phyloP scores from a whole-genome alignment of 2,329 filamentous ascomycete genomes.

The Xylaria sp. region DNA sequence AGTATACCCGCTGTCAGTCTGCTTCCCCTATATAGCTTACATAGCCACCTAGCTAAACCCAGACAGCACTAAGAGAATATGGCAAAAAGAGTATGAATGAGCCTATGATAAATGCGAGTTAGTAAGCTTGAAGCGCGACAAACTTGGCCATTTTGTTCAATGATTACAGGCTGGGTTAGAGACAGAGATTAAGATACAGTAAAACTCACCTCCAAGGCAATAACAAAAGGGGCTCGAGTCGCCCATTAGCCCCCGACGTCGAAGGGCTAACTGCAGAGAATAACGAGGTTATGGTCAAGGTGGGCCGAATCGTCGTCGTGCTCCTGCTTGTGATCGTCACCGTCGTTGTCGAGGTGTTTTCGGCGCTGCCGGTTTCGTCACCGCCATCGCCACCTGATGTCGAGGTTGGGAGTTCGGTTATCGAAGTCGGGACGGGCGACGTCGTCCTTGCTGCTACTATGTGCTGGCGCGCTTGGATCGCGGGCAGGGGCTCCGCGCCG shows the following conservation, averaged over 20 bases:
- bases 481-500: not conserved
- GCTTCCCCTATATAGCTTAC: not conserved
- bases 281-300: conserved; percentile 28
- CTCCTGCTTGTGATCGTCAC: conserved; percentile 27
- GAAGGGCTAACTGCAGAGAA: conserved; percentile 6
- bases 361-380: not conserved
- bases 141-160: not conserved
- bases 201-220: conserved; percentile 1
- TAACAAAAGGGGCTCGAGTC: not conserved
- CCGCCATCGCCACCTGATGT: not conserved
- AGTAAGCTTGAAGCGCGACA: not conserved
- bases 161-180: not conserved
- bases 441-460: conserved; percentile 14
- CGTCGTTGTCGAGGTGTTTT: conserved; percentile 9
- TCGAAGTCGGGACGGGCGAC: not conserved
- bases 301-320: conserved; percentile 29
- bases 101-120: conserved; percentile 6
- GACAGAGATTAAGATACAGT: not conserved
- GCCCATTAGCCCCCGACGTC: conserved; percentile 11
- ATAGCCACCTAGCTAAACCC: conserved; percentile 3
- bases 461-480: conserved; percentile 5
- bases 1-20: not conserved
- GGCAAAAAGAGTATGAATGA: not conserved
- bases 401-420: not conserved
- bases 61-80: not conserved